Percentiles rank a stretch among this genome's conserved stretches.
phyloP scores from a whole-genome alignment of 2,329 filamentous ascomycete species.

The Drechslerella coelobrocha region DNA sequence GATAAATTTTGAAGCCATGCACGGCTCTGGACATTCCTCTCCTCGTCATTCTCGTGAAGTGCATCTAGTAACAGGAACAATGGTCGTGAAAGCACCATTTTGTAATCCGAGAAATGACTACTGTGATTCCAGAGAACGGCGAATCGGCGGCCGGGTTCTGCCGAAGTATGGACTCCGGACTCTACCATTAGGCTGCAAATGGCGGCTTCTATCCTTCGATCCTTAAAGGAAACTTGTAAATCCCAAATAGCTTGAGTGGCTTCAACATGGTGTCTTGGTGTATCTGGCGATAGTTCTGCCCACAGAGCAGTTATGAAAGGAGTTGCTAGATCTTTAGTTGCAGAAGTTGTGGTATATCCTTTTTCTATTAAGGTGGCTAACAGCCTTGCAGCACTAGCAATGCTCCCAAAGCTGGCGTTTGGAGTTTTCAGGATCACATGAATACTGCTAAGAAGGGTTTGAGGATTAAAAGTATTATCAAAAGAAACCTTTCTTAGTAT shows the following conservation, averaged over 20 bases:
- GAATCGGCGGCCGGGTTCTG: slow-evolving; percentile 73
- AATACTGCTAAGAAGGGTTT: slow-evolving; percentile 24
- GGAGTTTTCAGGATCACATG: slow-evolving; percentile 25
- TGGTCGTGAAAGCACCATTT: slow-evolving; percentile 78
- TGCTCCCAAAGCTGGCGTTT: slow-evolving; percentile 51
- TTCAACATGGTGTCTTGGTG: slow-evolving; percentile 93
- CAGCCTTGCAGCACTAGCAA: slow-evolving; percentile 51
- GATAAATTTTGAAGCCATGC: slow-evolving; percentile 76
- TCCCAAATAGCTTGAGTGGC: slow-evolving; percentile 85
- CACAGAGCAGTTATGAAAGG: slow-evolving; percentile 76
- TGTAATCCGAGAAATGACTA: slow-evolving; percentile 62
- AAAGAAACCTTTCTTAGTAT: slow-evolving; percentile 53
- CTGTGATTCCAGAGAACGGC: slow-evolving; percentile 82
- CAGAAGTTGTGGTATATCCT: slow-evolving; percentile 57
- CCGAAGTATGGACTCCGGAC: slow-evolving; percentile 63
- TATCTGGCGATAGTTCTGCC: slow-evolving; percentile 78
- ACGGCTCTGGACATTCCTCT: slow-evolving; percentile 76
- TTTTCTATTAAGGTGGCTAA: slow-evolving; percentile 54
- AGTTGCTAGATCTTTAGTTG: slow-evolving; percentile 69
- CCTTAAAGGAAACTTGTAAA: slow-evolving; percentile 74
- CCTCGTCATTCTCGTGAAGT: slow-evolving; percentile 73
- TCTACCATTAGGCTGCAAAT: slow-evolving; percentile 73
- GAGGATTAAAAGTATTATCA: slow-evolving; percentile 30
- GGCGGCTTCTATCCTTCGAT: slow-evolving; percentile 79
- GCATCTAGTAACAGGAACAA: slow-evolving; percentile 82